Conservation (phyloP, 352 stramenopile species). For the Peronosclerospora sorghi region DNA sequence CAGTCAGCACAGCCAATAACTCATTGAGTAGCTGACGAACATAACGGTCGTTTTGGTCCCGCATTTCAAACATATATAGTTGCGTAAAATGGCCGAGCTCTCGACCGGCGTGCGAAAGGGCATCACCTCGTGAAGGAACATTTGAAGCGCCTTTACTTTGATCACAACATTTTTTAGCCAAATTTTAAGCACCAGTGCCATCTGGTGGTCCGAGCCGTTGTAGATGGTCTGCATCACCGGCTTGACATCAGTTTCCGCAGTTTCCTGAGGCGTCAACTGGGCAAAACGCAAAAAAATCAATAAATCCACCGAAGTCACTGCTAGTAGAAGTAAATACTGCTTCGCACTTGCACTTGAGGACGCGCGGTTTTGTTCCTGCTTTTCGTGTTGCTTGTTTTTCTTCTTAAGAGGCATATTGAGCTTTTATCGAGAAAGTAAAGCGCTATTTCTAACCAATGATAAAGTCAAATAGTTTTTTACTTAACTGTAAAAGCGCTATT, state of each 20-base stretch:
- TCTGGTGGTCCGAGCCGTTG: conserved; percentile 65
- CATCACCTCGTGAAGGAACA: conserved; percentile 44
- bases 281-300: conserved; percentile 69
- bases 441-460: no score
- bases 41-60: conserved; percentile 76
- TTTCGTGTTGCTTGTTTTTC: conserved; percentile 85
- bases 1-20: conserved; percentile 40
- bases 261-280: conserved; percentile 9
- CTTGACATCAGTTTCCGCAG: conserved; percentile 5
- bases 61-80: conserved; percentile 68
- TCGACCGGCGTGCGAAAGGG: conserved; percentile 44
- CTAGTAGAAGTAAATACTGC: conserved; percentile 38
- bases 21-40: conserved; percentile 68
- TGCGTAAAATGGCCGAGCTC: conserved; percentile 63
- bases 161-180: conserved; percentile 73
- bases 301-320: conserved; percentile 22
- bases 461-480: no score
- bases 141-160: conserved; percentile 74
- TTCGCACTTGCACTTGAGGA: conserved; percentile 73
- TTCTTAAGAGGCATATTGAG: no score
- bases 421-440: no score
- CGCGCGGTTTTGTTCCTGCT: conserved; percentile 68
- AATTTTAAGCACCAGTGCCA: conserved; percentile 75
- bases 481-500: no score
- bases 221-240: conserved; percentile 46